A percentile compares a stretch with the other conserved stretches of the same genome.
Evolutionary conservation across 2,329 filamentous ascomycete genomes (phyloP).

Genomic region (Didymella sp.): DNA sequence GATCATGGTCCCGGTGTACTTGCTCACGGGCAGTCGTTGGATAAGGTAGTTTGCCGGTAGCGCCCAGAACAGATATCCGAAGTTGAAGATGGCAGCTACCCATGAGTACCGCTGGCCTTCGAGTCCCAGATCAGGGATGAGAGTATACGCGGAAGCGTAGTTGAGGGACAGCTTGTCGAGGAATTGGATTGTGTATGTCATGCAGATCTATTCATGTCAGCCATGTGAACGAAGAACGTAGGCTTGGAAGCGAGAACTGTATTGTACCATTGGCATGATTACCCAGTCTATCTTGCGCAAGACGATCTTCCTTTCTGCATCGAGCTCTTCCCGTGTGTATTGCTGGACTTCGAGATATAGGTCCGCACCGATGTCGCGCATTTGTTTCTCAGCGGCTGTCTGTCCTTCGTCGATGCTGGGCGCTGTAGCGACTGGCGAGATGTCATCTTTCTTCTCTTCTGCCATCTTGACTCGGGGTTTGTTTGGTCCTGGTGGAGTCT

Average conservation of each 20-base stretch:
- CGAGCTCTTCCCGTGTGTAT: slow-evolving; percentile 54
- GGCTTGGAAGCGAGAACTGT: neutral
- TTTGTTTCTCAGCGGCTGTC: slow-evolving; percentile 43
- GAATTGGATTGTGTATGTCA: slow-evolving; percentile 58
- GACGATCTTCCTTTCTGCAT: slow-evolving; percentile 52
- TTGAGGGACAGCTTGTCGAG: slow-evolving; percentile 54
- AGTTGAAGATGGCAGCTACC: slow-evolving; percentile 55
- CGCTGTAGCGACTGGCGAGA: slow-evolving; percentile 28
- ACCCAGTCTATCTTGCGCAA: slow-evolving; percentile 56
- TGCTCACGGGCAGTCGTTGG: slow-evolving; percentile 46
- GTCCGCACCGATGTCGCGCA: slow-evolving; percentile 55
- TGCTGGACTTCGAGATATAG: slow-evolving; percentile 56
- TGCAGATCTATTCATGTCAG: slow-evolving; percentile 40
- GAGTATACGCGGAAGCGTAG: slow-evolving; percentile 50
- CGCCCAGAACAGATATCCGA: slow-evolving; percentile 54
- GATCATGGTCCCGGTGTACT: slow-evolving; percentile 49
- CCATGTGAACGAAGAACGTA: too few relatives aligned
- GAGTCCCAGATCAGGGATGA: slow-evolving; percentile 47
- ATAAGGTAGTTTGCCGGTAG: slow-evolving; percentile 51
- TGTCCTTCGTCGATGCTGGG: slow-evolving; percentile 40
- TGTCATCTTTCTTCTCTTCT: slow-evolving; percentile 36
- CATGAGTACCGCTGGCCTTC: slow-evolving; percentile 51
- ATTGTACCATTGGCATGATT: slow-evolving; percentile 55
- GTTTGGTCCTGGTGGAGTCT: neutral
- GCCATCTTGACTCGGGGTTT: slow-evolving; percentile 19